Evolutionary conservation across 2,329 filamentous ascomycete genomes (phyloP).

Genomic region (Sarocladium strictum): DNA sequence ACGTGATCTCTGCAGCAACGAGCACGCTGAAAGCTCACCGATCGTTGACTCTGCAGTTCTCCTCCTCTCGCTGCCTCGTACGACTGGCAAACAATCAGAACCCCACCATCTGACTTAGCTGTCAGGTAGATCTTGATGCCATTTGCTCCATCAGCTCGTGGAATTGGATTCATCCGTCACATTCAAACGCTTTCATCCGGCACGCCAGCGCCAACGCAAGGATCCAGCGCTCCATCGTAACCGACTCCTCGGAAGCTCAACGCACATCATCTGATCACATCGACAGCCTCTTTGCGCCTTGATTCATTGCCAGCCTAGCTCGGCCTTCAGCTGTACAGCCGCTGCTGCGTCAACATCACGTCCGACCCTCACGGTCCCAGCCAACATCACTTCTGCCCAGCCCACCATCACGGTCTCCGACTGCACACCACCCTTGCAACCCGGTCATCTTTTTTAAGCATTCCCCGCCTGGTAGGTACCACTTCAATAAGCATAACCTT

Average conservation of each 20-base stretch:
- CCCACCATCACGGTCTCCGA: background rate
- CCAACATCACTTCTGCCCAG: background rate
- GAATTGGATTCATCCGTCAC: background rate
- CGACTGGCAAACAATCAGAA: too few species aligned
- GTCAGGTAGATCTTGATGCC: too few species aligned
- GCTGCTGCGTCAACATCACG: too few species aligned
- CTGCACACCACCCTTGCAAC: background rate
- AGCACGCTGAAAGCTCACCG: too few species aligned
- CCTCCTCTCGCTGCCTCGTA: too few species aligned
- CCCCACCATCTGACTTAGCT: too few species aligned
- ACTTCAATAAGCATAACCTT: background rate
- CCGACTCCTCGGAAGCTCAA: background rate
- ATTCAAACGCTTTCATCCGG: background rate
- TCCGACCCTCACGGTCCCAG: too few species aligned
- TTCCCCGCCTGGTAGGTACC: background rate
- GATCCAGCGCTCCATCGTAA: constrained; percentile 3
- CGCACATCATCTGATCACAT: background rate
- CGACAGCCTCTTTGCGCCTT: background rate
- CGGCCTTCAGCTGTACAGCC: background rate
- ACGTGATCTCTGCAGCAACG: too few species aligned
- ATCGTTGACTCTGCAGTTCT: too few species aligned
- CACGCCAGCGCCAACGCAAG: background rate
- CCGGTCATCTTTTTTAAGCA: too few species aligned
- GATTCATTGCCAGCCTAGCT: background rate
- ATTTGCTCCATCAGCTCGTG: too few species aligned